Evolutionary conservation across 2,329 filamentous ascomycete species (phyloP), one percentile per base, ranked within the genome.

Genomic region (Claviceps quebecensis): DNA sequence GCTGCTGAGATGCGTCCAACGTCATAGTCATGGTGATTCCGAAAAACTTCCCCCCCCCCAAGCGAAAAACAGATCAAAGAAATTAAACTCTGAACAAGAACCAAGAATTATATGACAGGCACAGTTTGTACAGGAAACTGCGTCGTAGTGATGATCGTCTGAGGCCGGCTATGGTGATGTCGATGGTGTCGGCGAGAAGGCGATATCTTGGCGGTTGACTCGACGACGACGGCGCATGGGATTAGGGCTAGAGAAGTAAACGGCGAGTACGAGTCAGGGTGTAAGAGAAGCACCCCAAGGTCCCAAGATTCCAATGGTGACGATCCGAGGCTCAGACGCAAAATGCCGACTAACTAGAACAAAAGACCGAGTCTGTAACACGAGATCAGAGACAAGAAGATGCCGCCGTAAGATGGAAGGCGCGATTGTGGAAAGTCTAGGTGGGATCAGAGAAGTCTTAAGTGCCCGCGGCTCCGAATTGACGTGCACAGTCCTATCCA

Each of bases 11-110:
- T 63, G 82, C 81, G 73, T 95, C 88, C 74, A 95, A 81, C 69
- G 90, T 87, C 88, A 95, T 95, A 72, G 88, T 93, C 89, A 95
- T 95, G 69, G 69, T 81, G 72, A 59, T 63, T 29, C 3, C 9
- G 4, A 4, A 29, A 16, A 45, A 4, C 53, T 14, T 52, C 23
- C 6, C 23, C 43, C 13, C 23, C 19, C 19, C 19, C 19, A 19
- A 44, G 22, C 5, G 4, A 5, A 44, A 26, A 14, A 13, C 19
- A n/a, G 6, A 3, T 14, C 14, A 41, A 22, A 41, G 2, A 22
- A 47, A 6, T 7, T 22, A 29, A 29, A 29, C 9, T 29, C 29
- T 29, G 29, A 11, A 29, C 9, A 29, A 34, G 9, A 11, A 4
- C 11, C 29, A 34, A 34, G 29, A 4, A 34, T 34, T 46, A 22